Conservation (phyloP, 768 basidiomycete species). For the Amylocystis lapponica region DNA sequence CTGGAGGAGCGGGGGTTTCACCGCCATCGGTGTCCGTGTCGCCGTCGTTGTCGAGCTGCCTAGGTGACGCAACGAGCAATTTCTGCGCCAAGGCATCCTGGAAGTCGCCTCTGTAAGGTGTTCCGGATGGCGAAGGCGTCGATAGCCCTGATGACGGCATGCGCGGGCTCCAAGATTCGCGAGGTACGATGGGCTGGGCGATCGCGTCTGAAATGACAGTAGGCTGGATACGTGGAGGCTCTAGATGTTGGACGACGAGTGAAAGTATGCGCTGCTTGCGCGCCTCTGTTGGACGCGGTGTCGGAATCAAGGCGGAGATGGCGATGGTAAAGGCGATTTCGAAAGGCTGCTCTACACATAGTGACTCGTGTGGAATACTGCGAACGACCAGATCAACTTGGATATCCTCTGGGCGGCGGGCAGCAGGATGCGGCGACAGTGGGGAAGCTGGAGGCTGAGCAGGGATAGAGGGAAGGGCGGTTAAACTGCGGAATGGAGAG, state of each 20-base stretch:
- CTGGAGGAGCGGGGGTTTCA: slow-evolving; percentile 15
- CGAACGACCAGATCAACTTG: slow-evolving; percentile 55
- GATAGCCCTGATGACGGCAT: slow-evolving; percentile 48
- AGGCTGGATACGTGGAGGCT: slow-evolving; percentile 30
- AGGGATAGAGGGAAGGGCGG: slow-evolving; percentile 3
- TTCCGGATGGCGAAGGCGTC: slow-evolving; percentile 40
- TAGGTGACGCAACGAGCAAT: slow-evolving; percentile 38
- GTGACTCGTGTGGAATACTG: slow-evolving; percentile 37
- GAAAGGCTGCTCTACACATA: slow-evolving; percentile 56
- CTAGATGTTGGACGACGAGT: slow-evolving; percentile 64
- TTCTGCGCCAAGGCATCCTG: slow-evolving; percentile 49
- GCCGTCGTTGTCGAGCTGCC: slow-evolving; percentile 18
- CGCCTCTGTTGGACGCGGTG: slow-evolving; percentile 19
- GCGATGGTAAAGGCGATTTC: slow-evolving; percentile 47
- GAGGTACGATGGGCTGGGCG: slow-evolving; percentile 7
- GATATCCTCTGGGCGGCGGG: slow-evolving; percentile 32
- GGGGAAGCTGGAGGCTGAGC: too few relatives aligned
- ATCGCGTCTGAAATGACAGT: slow-evolving; percentile 15
- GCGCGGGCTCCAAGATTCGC: slow-evolving; percentile 29
- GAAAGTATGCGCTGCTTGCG: slow-evolving; percentile 35
- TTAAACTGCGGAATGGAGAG: slow-evolving; percentile 35
- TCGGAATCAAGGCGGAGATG: slow-evolving; percentile 40
- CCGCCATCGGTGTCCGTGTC: slow-evolving; percentile 17
- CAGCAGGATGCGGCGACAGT: slow-evolving; percentile 13
- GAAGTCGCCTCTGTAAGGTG: slow-evolving; percentile 35